These are phyloP conservation scores for Botryotinia convoluta DNA, from an alignment of 2,329 filamentous ascomycete species.

Conservation along the genomic window DNA sequence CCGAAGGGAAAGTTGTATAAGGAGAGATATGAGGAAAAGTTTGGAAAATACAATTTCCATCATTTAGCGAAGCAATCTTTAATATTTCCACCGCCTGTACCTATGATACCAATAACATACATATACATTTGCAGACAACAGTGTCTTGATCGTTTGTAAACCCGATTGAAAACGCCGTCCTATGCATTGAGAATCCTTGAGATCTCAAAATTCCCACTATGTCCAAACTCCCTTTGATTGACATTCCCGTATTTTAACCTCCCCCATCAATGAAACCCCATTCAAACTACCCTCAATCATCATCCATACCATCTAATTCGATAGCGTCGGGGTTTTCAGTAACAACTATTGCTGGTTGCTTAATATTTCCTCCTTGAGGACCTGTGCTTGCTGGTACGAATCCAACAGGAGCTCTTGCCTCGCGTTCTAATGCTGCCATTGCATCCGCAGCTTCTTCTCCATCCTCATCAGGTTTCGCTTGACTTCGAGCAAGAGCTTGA, in stretches of 20 bases:
- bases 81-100: constrained; percentile 6
- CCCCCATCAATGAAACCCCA: constrained; percentile 7
- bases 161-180: constrained; percentile 22
- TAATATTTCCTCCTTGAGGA: constrained; percentile 58
- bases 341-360: constrained; percentile 43
- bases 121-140: constrained; percentile 13
- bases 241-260: constrained; percentile 11
- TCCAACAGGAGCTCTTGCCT: constrained; percentile 82
- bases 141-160: constrained; percentile 8
- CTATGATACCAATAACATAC: constrained; percentile 16
- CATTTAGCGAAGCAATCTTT: constrained; percentile 11
- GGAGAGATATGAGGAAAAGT: background rate
- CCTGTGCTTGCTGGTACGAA: constrained; percentile 86
- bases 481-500: constrained; percentile 81
- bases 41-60: background rate
- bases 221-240: constrained; percentile 17
- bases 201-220: constrained; percentile 16
- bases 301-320: constrained; percentile 60
- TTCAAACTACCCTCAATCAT: constrained; percentile 24
- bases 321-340: constrained; percentile 81
- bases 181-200: constrained; percentile 22
- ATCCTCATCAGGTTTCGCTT: constrained; percentile 51
- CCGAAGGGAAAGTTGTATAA: background rate
- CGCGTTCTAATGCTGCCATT: constrained; percentile 84
- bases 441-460: constrained; percentile 61